These are phyloP conservation scores for Zoysia japonica DNA, from an alignment of 176 grass and related monocot species.

Conservation along the genomic window DNA sequence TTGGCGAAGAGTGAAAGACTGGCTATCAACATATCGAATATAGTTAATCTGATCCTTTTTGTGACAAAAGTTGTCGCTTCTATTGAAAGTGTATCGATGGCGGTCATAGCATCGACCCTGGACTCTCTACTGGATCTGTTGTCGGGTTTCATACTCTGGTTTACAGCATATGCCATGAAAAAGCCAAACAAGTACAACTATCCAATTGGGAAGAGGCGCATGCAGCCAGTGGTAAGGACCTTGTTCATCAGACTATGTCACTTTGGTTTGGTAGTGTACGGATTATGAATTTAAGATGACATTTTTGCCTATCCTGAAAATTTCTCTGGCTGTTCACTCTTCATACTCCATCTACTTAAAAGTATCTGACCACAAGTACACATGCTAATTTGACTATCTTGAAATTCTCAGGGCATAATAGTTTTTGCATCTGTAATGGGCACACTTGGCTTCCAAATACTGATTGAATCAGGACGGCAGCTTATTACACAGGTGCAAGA, in stretches of 20 bases:
- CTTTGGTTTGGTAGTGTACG: neutral
- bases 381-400: neutral
- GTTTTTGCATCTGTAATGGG: slow-evolving; percentile 95
- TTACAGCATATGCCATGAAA: slow-evolving; percentile 77
- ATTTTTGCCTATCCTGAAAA: neutral
- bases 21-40: slow-evolving; percentile 78
- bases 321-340: neutral
- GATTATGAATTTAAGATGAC: neutral
- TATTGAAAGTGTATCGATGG: slow-evolving; percentile 62
- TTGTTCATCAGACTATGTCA: neutral
- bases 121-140: slow-evolving; percentile 90
- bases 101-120: slow-evolving; percentile 86
- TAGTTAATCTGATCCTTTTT: slow-evolving; percentile 81
- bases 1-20: slow-evolving; percentile 62
- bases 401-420: slow-evolving; percentile 66
- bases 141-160: slow-evolving; percentile 94
- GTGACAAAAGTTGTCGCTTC: slow-evolving; percentile 75
- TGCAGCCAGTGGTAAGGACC: slow-evolving; percentile 87
- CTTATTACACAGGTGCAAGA: slow-evolving; percentile 65
- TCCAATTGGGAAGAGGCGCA: slow-evolving; percentile 90
- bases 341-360: neutral
- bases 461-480: slow-evolving; percentile 81
- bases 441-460: slow-evolving; percentile 82
- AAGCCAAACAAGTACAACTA: slow-evolving; percentile 87
- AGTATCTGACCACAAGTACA: too few species aligned